A percentile compares a stretch with the other conserved stretches of the same genome.
These are phyloP conservation scores for Daedaleopsis sinensis DNA, from an alignment of 768 basidiomycete species.

Conservation along the genomic window DNA sequence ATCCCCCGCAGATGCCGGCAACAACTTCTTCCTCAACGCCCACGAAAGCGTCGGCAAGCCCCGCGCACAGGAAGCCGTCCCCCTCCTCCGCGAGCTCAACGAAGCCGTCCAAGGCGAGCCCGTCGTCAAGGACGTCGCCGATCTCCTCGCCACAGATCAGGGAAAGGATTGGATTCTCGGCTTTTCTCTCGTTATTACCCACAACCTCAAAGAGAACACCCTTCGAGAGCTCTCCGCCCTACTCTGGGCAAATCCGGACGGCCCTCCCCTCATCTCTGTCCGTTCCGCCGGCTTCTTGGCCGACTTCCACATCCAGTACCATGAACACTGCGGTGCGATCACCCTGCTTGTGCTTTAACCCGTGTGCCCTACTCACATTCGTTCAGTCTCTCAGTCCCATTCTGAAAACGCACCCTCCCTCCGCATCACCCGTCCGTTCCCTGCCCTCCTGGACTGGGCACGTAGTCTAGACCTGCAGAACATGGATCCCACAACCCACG, in stretches of 20 bases:
- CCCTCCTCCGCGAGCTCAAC: constrained; percentile 83
- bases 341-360: constrained; percentile 28
- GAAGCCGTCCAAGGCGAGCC: constrained; percentile 76
- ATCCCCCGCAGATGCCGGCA: constrained; percentile 79
- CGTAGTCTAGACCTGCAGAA: constrained; percentile 67
- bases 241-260: constrained; percentile 65
- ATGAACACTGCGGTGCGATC: constrained; percentile 78
- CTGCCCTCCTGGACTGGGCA: constrained; percentile 74
- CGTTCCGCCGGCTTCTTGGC: constrained; percentile 90
- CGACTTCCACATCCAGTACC: constrained; percentile 86
- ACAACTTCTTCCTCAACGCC: constrained; percentile 94
- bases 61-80: constrained; percentile 79
- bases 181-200: constrained; percentile 76
- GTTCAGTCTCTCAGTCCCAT: constrained; percentile 35
- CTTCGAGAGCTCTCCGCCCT: constrained; percentile 63
- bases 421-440: constrained; percentile 89
- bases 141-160: constrained; percentile 22
- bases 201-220: constrained; percentile 66
- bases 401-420: constrained; percentile 64
- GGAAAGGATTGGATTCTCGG: constrained; percentile 22
- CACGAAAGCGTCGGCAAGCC: constrained; percentile 75
- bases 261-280: constrained; percentile 74
- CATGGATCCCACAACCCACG: constrained; percentile 89
- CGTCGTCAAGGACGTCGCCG: constrained; percentile 49
- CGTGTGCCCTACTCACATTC: constrained; percentile 57